Evolutionary conservation across 2,329 filamentous ascomycete genomes (phyloP).

Genomic region (Simplicillium sp.): DNA sequence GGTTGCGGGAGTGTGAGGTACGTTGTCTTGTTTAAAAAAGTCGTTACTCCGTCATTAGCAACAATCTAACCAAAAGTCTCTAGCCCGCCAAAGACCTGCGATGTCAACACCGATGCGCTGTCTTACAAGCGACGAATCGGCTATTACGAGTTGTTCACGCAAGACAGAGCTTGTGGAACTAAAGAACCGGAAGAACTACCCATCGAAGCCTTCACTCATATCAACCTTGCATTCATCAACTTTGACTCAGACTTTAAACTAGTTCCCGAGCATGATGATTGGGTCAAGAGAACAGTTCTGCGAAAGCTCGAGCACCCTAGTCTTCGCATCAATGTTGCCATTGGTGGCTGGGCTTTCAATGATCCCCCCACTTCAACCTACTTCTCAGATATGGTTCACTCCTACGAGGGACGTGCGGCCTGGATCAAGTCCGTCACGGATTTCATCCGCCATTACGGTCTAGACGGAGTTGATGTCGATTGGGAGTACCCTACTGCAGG

Average conservation of each 20-base stretch:
- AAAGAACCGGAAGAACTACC: conserved; percentile 5
- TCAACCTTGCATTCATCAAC: conserved; percentile 5
- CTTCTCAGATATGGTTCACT: conserved; percentile 5
- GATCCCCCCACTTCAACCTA: conserved; percentile 1
- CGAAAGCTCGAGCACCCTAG: conserved; percentile 1
- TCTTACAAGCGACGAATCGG: conserved; percentile 1
- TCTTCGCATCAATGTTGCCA: conserved; percentile 1
- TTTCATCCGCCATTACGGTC: not conserved
- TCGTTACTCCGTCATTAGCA: no score
- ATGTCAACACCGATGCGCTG: conserved; percentile 1
- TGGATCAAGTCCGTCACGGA: conserved; percentile 1
- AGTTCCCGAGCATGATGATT: conserved; percentile 1
- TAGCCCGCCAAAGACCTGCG: conserved; percentile 2
- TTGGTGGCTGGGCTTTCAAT: conserved; percentile 3
- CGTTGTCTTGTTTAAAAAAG: no score
- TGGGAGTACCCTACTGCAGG: not conserved
- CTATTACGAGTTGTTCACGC: conserved; percentile 2
- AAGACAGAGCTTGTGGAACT: conserved; percentile 2
- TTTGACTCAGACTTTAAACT: conserved; percentile 2
- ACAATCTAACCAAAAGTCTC: no score
- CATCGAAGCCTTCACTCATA: conserved; percentile 3
- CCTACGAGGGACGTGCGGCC: conserved; percentile 9
- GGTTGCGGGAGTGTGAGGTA: not conserved
- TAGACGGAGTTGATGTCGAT: not conserved
- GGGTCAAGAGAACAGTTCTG: not conserved